Percentiles rank a stretch among this genome's conserved stretches.
Conservation (phyloP, 768 basidiomycete species). For the Baorangia bicolor region DNA sequence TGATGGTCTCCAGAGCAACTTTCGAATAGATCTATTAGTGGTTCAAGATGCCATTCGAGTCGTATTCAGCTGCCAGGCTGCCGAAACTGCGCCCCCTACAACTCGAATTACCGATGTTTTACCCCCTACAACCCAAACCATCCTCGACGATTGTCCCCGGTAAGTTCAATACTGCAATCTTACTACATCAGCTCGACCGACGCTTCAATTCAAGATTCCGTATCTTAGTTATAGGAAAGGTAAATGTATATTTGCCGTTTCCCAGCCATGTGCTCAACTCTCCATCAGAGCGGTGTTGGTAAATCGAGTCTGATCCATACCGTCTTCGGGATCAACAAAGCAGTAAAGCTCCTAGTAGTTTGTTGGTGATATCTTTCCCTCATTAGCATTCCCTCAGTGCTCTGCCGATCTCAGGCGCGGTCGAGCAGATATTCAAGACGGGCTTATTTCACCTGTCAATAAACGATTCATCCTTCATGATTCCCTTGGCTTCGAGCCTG, state of each 20-base stretch:
- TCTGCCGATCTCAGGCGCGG: not conserved
- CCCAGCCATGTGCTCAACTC: not conserved
- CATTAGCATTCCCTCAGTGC: too few relatives aligned
- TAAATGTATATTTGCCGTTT: not conserved
- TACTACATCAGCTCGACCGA: not conserved
- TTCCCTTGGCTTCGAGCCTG: too few relatives aligned
- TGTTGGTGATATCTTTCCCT: too few relatives aligned
- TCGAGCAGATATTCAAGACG: too few relatives aligned
- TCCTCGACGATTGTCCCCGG: not conserved
- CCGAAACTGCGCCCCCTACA: too few relatives aligned
- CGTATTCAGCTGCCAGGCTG: not conserved
- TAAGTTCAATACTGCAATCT: not conserved
- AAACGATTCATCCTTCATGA: too few relatives aligned
- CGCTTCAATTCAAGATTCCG: not conserved
- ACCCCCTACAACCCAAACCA: not conserved
- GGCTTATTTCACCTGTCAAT: too few relatives aligned
- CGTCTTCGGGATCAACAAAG: not conserved
- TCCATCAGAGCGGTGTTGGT: not conserved
- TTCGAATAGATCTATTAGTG: not conserved
- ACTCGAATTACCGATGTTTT: not conserved
- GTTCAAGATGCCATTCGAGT: not conserved
- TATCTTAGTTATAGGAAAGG: not conserved
- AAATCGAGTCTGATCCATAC: not conserved
- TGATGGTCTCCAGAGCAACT: not conserved
- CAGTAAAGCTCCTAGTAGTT: too few relatives aligned